These are phyloP conservation scores for Pseudogymnoascus sp. DNA, from an alignment of 2,329 filamentous ascomycete genomes.

Conservation along the genomic window DNA sequence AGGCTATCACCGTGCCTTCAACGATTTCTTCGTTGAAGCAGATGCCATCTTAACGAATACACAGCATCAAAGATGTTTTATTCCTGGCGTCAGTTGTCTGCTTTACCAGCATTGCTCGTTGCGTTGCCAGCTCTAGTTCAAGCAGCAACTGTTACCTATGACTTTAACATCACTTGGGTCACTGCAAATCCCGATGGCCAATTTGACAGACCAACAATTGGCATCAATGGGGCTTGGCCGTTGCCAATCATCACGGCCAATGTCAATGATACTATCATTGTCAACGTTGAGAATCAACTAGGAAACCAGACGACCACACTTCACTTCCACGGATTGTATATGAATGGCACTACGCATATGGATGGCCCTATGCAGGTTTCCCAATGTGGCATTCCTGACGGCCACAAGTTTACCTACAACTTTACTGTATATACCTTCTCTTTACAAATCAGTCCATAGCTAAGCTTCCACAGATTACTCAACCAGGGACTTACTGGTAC, in stretches of 20 bases:
- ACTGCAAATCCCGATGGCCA: conserved; percentile 63
- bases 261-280: conserved; percentile 30
- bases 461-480: conserved; percentile 36
- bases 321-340: conserved; percentile 43
- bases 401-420: conserved; percentile 23
- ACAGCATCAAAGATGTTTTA: too few species aligned
- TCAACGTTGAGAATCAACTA: conserved; percentile 32
- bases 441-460: background rate
- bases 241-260: conserved; percentile 32
- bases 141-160: conserved; percentile 46
- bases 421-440: conserved; percentile 29
- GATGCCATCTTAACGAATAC: too few species aligned
- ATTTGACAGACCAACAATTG: conserved; percentile 48
- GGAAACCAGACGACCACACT: conserved; percentile 38
- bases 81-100: conserved; percentile 24
- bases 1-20: too few species aligned
- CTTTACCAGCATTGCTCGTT: conserved; percentile 28
- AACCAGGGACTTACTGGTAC: conserved; percentile 54
- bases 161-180: conserved; percentile 67
- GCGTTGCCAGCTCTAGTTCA: too few species aligned
- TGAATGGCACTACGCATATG: conserved; percentile 33
- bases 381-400: conserved; percentile 59
- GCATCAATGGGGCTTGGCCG: conserved; percentile 32
- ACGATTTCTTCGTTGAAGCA: too few species aligned
- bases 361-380: conserved; percentile 41